These are phyloP conservation scores for Calonectria montana DNA, from an alignment of 2,329 filamentous ascomycete genomes.

Conservation along the genomic window DNA sequence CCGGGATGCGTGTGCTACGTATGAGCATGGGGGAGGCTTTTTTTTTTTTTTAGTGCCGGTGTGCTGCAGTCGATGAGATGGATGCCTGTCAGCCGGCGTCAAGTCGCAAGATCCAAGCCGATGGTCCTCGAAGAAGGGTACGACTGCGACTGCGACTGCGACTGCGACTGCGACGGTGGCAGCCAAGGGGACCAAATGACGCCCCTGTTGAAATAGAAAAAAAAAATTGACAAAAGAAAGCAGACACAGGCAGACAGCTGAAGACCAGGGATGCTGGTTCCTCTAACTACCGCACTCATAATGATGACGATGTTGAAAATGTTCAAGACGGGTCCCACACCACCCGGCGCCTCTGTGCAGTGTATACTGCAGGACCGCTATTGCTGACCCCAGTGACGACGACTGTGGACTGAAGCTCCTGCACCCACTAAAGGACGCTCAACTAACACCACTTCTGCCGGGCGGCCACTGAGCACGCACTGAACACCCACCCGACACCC, in stretches of 20 bases:
- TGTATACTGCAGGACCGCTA: neutral
- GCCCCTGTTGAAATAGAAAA: neutral
- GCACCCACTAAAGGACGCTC: slow-evolving; percentile 14
- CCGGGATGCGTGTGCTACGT: slow-evolving; percentile 11
- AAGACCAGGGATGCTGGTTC: neutral
- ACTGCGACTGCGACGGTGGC: neutral
- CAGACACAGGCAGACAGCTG: neutral
- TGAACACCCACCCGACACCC: neutral
- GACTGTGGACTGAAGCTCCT: slow-evolving; percentile 2
- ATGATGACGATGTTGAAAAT: slow-evolving; percentile 13
- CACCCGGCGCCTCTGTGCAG: neutral
- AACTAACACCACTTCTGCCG: slow-evolving; percentile 7
- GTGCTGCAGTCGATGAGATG: slow-evolving; percentile 1
- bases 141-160: neutral
- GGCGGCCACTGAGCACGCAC: neutral
- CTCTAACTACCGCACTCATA: neutral
- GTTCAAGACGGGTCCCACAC: slow-evolving; percentile 4
- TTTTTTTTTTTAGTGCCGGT: neutral
- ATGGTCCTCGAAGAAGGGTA: neutral
- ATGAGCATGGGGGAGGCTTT: neutral
- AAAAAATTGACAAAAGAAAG: neutral
- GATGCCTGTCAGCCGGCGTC: slow-evolving; percentile 9
- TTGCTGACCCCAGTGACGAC: slow-evolving; percentile 21
- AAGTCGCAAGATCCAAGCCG: slow-evolving; percentile 8
- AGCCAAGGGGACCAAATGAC: neutral